Evolutionary conservation across 2,329 filamentous ascomycete genomes (phyloP).

Genomic region (Phyllosticta capitalensis): DNA sequence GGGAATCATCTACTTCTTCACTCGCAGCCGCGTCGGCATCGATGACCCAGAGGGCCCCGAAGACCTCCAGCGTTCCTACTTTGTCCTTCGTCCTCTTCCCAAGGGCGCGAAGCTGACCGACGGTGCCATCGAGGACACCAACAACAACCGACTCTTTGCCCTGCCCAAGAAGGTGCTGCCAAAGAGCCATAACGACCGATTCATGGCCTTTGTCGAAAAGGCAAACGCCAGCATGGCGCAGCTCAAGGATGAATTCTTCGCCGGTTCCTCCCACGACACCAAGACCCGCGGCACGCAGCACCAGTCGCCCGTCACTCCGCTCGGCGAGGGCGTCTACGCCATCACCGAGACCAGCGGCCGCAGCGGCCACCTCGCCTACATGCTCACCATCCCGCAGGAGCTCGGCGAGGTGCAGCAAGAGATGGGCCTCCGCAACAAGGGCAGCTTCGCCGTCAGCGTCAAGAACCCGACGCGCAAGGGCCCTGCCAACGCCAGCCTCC

Average conservation of each 20-base stretch:
- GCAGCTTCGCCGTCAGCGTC: slow-evolving; percentile 68
- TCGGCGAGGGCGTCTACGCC: slow-evolving; percentile 81
- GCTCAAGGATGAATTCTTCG: slow-evolving; percentile 64
- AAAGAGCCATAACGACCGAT: slow-evolving; percentile 55
- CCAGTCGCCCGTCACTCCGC: slow-evolving; percentile 58
- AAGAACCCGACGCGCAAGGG: slow-evolving; percentile 68
- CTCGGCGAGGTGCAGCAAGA: slow-evolving; percentile 64
- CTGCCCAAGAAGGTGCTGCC: slow-evolving; percentile 81
- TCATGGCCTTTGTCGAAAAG: slow-evolving; percentile 79
- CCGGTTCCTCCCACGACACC: slow-evolving; percentile 60
- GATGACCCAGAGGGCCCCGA: slow-evolving; percentile 58
- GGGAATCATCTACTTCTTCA: slow-evolving; percentile 86
- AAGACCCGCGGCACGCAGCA: slow-evolving; percentile 64
- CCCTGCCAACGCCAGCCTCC: slow-evolving; percentile 54
- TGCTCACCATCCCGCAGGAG: slow-evolving; percentile 63
- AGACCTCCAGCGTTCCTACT: slow-evolving; percentile 69
- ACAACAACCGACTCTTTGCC: slow-evolving; percentile 62
- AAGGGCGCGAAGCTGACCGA: slow-evolving; percentile 58
- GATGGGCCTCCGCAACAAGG: slow-evolving; percentile 60
- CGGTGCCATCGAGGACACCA: slow-evolving; percentile 45
- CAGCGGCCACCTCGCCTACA: slow-evolving; percentile 69
- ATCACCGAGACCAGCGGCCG: slow-evolving; percentile 59
- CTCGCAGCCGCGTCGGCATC: slow-evolving; percentile 64
- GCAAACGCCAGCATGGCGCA: slow-evolving; percentile 53
- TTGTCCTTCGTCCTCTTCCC: slow-evolving; percentile 66